These are phyloP conservation scores for Amoeboaphelidium protococcarum DNA, from an alignment of 371 early-diverging fungal genomes.

Conservation along the genomic window DNA sequence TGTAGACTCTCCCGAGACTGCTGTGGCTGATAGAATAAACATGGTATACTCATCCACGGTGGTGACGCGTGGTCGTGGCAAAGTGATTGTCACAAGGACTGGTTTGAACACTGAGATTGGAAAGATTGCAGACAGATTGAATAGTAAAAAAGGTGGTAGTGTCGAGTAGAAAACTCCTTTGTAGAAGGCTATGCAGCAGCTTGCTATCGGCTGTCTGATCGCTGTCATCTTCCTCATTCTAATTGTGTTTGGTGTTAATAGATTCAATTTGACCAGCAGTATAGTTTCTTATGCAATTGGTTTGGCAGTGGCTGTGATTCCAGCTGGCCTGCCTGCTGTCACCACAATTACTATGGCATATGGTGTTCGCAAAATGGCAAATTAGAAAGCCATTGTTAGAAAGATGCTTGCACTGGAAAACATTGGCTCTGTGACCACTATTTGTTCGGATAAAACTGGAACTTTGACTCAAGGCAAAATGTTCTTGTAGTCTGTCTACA, in stretches of 20 bases:
- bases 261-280: background rate
- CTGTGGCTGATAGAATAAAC: constrained; percentile 23
- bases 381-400: constrained; percentile 12
- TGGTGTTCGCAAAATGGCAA: constrained; percentile 8
- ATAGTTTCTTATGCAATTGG: constrained; percentile 2
- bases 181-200: constrained; percentile 2
- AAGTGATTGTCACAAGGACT: constrained; percentile 11
- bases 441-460: constrained; percentile 15
- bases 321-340: constrained; percentile 12
- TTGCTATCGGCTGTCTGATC: background rate
- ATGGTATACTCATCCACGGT: constrained; percentile 26
- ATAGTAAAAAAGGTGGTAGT: background rate
- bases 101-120: constrained; percentile 8
- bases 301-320: constrained; percentile 12
- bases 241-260: constrained; percentile 10
- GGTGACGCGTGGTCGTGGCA: constrained; percentile 31
- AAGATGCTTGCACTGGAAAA: constrained; percentile 6
- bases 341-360: constrained; percentile 6
- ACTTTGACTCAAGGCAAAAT: constrained; percentile 19
- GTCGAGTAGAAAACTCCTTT: constrained; percentile 3
- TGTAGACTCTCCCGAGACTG: background rate
- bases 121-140: constrained; percentile 3
- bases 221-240: constrained; percentile 1
- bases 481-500: constrained; percentile 40
- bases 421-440: constrained; percentile 8